Evolutionary conservation across 371 early-diverging fungal genomes (phyloP).

Genomic region (Zopfochytrium polystomum): DNA sequence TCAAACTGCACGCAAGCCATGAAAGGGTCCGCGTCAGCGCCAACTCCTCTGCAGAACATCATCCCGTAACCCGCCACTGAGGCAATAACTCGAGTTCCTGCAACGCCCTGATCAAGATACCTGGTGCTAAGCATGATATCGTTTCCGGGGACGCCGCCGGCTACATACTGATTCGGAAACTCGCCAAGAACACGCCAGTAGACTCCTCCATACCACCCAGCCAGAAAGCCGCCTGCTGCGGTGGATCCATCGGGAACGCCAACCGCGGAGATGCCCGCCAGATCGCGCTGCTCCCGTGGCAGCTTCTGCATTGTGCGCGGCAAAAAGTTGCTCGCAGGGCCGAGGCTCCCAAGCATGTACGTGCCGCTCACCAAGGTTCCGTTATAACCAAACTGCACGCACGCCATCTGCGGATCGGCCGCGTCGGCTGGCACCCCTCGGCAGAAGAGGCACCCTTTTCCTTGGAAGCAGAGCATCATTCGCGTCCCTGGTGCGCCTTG

Average conservation of each 20-base stretch:
- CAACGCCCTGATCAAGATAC: slow-evolving; percentile 14
- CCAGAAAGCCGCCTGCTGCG: slow-evolving; percentile 1
- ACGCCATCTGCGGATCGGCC: slow-evolving; percentile 15
- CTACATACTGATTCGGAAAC: slow-evolving; percentile 18
- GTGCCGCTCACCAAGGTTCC: slow-evolving; percentile 7
- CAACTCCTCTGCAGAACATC: slow-evolving; percentile 25
- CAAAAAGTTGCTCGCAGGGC: neutral
- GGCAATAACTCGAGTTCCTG: slow-evolving; percentile 19
- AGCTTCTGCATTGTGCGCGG: neutral
- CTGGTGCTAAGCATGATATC: slow-evolving; percentile 11
- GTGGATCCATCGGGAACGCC: slow-evolving; percentile 3
- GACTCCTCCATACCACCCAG: slow-evolving; percentile 18
- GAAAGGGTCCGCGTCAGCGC: slow-evolving; percentile 11
- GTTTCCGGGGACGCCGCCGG: slow-evolving; percentile 22
- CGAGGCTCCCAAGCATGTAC: slow-evolving; percentile 14
- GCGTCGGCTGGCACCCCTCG: slow-evolving; percentile 11
- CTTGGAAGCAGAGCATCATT: slow-evolving; percentile 11
- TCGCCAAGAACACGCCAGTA: slow-evolving; percentile 23
- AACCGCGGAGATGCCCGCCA: slow-evolving; percentile 8
- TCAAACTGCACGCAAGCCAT: slow-evolving; percentile 24
- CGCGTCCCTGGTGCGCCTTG: slow-evolving; percentile 19
- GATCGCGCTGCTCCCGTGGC: neutral
- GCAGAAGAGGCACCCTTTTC: slow-evolving; percentile 18
- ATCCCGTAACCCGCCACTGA: slow-evolving; percentile 15
- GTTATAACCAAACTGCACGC: slow-evolving; percentile 15